phyloP scores from a whole-genome alignment of 495 filamentous ascomycete genomes.

The Penicillium steckii region DNA sequence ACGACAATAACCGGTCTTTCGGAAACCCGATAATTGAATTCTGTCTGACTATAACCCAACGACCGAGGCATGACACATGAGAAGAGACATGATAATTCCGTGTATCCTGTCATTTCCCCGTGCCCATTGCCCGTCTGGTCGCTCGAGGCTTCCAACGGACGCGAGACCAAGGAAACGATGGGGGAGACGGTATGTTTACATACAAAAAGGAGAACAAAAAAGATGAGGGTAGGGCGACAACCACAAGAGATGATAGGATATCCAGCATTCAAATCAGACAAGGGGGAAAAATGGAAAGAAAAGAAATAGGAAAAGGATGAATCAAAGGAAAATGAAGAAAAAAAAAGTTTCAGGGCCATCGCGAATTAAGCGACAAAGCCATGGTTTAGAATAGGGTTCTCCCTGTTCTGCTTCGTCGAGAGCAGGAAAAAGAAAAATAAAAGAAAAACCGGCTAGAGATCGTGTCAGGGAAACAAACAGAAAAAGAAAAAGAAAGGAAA shows the following conservation, averaged over 20 bases:
- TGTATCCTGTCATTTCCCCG: conserved; percentile 34
- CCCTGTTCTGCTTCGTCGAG: conserved; percentile 42
- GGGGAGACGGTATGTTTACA: conserved; percentile 39
- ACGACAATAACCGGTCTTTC: too few relatives aligned
- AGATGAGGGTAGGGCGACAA: conserved; percentile 17
- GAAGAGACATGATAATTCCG: conserved; percentile 40
- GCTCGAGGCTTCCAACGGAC: conserved; percentile 29
- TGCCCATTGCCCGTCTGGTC: conserved; percentile 29
- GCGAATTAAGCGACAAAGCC: not conserved
- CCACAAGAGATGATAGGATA: conserved; percentile 41
- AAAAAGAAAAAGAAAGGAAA: conserved; percentile 19
- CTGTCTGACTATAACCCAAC: conserved; percentile 39
- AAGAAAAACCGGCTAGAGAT: conserved; percentile 44
- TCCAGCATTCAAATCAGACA: conserved; percentile 40
- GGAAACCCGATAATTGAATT: conserved; percentile 31
- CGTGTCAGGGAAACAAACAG: conserved; percentile 34
- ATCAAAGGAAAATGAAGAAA: conserved; percentile 7
- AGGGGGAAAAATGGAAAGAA: conserved; percentile 15
- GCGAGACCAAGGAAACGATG: conserved; percentile 33
- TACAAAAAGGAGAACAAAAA: conserved; percentile 27
- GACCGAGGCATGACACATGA: conserved; percentile 46
- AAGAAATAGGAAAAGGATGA: conserved; percentile 5
- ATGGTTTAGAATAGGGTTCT: conserved; percentile 14
- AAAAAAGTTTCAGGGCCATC: not conserved
- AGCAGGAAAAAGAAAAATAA: conserved; percentile 19